These are phyloP conservation scores for Pisolithus marmoratus DNA, from an alignment of 768 basidiomycete genomes.

Conservation along the genomic window DNA sequence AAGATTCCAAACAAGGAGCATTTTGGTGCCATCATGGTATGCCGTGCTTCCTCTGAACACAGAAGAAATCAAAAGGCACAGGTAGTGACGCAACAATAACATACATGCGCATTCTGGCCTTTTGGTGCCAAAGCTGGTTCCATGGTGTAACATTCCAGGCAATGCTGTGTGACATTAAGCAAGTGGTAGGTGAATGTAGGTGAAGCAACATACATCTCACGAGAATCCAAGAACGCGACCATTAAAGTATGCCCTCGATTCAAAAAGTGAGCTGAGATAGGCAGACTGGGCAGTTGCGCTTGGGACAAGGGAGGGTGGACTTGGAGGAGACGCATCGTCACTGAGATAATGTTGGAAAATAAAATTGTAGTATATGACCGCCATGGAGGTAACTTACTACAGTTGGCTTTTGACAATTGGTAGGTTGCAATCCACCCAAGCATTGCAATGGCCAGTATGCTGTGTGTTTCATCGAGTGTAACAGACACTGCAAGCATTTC, in stretches of 20 bases:
- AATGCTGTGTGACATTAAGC: neutral
- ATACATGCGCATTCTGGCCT: neutral
- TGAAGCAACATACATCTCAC: neutral
- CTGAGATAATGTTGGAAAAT: neutral
- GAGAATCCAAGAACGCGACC: neutral
- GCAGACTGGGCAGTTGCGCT: neutral
- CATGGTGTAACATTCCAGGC: conserved; percentile 1
- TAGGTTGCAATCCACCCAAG: neutral
- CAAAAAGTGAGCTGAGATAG: neutral
- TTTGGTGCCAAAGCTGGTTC: neutral
- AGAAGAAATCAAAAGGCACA: neutral
- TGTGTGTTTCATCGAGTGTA: neutral
- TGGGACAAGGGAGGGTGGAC: neutral
- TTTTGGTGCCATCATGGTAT: neutral
- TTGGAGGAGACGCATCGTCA: neutral
- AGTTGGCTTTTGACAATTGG: neutral
- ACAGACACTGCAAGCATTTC: too few species aligned
- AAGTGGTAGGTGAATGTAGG: neutral
- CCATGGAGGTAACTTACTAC: neutral
- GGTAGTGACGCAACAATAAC: neutral
- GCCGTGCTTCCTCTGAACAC: neutral
- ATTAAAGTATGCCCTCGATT: neutral
- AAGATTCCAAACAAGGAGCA: conserved; percentile 2
- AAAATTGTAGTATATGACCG: neutral
- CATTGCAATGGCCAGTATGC: neutral